A percentile compares a stretch with the other conserved stretches of the same genome.
Conservation (phyloP, 768 basidiomycete species). For the Tylopilus balloui region DNA sequence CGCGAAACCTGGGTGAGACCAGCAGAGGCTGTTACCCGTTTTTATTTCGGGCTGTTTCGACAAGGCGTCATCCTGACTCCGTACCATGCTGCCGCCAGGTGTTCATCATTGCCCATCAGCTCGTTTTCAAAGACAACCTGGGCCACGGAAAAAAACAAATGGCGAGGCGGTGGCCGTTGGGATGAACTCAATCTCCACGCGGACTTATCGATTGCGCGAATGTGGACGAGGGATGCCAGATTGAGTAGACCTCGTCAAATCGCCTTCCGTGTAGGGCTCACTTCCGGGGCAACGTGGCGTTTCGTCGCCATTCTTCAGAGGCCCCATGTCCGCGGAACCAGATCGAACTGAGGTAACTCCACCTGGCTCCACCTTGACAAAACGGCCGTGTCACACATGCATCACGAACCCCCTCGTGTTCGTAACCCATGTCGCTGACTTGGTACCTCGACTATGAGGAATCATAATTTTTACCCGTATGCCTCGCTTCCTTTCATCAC, state of each 20-base stretch:
- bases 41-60: neutral
- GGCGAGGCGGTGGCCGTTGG: neutral
- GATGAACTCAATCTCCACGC: neutral
- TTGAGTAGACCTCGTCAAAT: neutral
- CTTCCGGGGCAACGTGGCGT: slow-evolving; percentile 7
- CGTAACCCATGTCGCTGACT: slow-evolving; percentile 4
- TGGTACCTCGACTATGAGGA: neutral
- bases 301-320: neutral
- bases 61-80: neutral
- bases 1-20: neutral
- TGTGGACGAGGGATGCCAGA: neutral
- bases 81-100: neutral
- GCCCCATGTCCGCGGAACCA: slow-evolving; percentile 7
- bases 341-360: slow-evolving; percentile 1
- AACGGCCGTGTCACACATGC: neutral
- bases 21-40: neutral
- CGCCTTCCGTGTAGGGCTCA: slow-evolving; percentile 1
- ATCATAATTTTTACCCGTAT: too few species aligned
- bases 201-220: slow-evolving; percentile 3
- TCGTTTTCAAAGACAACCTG: neutral
- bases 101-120: neutral
- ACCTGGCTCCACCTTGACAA: neutral
- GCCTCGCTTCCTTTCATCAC: neutral
- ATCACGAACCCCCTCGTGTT: slow-evolving; percentile 9
- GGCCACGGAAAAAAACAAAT: neutral